Evolutionary conservation across 169 alveolate genomes (phyloP).

Genomic region (Cryptosporidium felis): DNA sequence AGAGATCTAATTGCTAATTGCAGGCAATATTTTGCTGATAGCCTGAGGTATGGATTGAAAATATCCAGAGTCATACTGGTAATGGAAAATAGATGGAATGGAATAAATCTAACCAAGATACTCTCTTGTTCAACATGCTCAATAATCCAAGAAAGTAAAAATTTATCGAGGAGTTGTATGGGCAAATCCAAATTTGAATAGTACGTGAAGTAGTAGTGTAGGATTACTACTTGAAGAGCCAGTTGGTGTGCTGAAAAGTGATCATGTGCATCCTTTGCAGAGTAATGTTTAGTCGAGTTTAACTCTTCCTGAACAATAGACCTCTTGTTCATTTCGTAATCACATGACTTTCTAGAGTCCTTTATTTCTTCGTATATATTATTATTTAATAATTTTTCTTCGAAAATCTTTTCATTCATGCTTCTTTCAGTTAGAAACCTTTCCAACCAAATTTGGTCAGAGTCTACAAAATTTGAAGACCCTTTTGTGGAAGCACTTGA

Average conservation of each 20-base stretch:
- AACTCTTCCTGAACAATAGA: too few species aligned
- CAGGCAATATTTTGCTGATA: constrained; percentile 58
- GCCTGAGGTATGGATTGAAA: constrained; percentile 57
- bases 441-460: constrained; percentile 22
- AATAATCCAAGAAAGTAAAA: constrained; percentile 56
- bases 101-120: constrained; percentile 36
- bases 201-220: constrained; percentile 57
- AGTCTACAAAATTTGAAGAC: neutral
- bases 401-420: constrained; percentile 4
- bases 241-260: constrained; percentile 47
- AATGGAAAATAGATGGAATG: constrained; percentile 50
- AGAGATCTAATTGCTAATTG: constrained; percentile 67
- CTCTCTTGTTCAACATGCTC: constrained; percentile 12
- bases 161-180: constrained; percentile 38
- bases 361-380: too few species aligned
- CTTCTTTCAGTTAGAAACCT: constrained; percentile 49
- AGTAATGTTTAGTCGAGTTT: neutral
- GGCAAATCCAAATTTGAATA: constrained; percentile 62
- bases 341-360: too few species aligned
- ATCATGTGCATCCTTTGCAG: neutral
- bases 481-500: neutral
- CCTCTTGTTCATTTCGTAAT: too few species aligned
- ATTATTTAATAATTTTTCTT: too few species aligned
- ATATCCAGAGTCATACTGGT: constrained; percentile 64
- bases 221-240: constrained; percentile 56